Base-by-base conservation (phyloP, 2,329 filamentous ascomycete species). In the Sclerotinia sclerotiorum region DNA sequence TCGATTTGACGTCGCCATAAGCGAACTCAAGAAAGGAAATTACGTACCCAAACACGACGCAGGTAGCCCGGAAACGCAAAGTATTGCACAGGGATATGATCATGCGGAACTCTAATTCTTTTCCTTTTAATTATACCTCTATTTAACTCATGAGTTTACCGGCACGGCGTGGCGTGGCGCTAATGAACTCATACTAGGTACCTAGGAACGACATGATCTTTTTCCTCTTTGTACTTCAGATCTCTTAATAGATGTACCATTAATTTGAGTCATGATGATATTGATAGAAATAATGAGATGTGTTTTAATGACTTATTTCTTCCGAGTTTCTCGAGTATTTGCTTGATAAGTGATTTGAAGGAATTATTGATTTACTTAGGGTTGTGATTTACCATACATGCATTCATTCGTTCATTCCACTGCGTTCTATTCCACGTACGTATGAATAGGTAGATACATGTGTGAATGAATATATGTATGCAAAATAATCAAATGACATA, bases 1-100 rank as follows among this genome's bases (percentile, higher is more conserved):
- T 42, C 86, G 90, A 68, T 95, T 97, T 79, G 92, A 97, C 78
- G 81, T 90, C 70, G 86, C 89, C 11, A 84, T 85, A 73, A 75
- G 82, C 58, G 83, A 89, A 74, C 74, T 91, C 71, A 83, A 73
- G 68, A 78, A 84, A 67, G 75, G 76, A 51, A 75, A 81, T 70
- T 80, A 83, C 69, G 78, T 74, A 79, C 79, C 63, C 39, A 74
- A 70, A 64, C 55, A 68, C 56, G 67, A 70, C 65, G 29, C 68
- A 63, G 65, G 67, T 52, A 71, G 73, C 66, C 54, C 73, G 62
- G 58, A 73, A 65, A 54, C 70, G 68, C 65, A 75, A 69, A 49
- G 78, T 68, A 65, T 80, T 49, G 69, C 73, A 17, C 46, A 73
- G 27, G 67, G 72, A 35, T 74, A 74, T 65, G 75, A 77, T 56